phyloP scores from a whole-genome alignment of 108 stramenopile genomes.

The Nitzschia inconspicua region DNA sequence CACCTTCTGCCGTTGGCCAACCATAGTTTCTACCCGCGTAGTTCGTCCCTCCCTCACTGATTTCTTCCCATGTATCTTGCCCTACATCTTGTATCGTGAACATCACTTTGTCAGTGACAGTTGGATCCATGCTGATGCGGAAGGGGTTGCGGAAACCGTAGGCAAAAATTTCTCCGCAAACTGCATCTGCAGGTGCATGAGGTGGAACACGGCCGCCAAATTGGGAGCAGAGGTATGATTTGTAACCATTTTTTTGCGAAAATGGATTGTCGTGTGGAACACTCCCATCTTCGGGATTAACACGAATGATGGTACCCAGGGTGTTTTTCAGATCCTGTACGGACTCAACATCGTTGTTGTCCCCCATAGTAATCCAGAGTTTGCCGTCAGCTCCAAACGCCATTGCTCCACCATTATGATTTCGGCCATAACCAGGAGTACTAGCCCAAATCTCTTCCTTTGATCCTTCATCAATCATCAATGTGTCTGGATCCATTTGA shows the following conservation, averaged over 20 bases:
- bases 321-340: conserved; percentile 4
- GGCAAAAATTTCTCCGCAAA: conserved; percentile 16
- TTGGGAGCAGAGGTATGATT: neutral
- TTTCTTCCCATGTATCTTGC: conserved; percentile 16
- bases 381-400: conserved; percentile 35
- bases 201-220: neutral
- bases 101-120: neutral
- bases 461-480: conserved; percentile 1
- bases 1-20: conserved; percentile 18
- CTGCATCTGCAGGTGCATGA: neutral
- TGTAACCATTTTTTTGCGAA: neutral
- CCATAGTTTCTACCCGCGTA: conserved; percentile 20
- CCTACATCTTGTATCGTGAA: conserved; percentile 13
- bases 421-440: neutral
- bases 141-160: conserved; percentile 24
- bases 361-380: conserved; percentile 25
- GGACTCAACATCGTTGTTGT: neutral
- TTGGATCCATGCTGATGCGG: neutral
- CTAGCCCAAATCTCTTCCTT: conserved; percentile 14
- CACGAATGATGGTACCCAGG: conserved; percentile 6
- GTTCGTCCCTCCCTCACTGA: conserved; percentile 15
- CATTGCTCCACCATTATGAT: conserved; percentile 31
- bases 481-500: neutral
- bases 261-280: conserved; percentile 26
- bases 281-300: conserved; percentile 19